Evolutionary conservation across 2,329 filamentous ascomycete species (phyloP).

Genomic region (Dryadomyces quercus-mongolicae): DNA sequence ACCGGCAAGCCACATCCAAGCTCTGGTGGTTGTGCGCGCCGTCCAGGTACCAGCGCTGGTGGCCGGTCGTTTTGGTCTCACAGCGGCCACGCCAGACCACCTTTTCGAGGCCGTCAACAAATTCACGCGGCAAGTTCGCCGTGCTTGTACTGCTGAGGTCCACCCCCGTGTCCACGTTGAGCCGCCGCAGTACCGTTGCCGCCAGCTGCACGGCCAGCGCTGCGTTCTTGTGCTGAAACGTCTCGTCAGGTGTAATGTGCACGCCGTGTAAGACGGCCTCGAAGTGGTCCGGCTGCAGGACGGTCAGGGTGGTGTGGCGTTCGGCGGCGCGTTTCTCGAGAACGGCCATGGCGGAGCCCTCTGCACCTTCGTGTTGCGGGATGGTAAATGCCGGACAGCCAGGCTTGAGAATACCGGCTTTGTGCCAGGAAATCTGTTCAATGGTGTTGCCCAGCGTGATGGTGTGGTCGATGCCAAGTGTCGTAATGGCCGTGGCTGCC

Average conservation of each 20-base stretch:
- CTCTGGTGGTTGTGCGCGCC: slow-evolving; percentile 83
- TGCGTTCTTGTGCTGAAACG: slow-evolving; percentile 15
- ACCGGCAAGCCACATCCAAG: slow-evolving; percentile 60
- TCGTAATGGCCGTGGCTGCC: slow-evolving; percentile 47
- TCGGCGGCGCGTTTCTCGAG: slow-evolving; percentile 38
- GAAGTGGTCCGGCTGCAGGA: slow-evolving; percentile 10
- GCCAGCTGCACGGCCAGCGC: slow-evolving; percentile 23
- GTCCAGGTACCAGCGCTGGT: slow-evolving; percentile 68
- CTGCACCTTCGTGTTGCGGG: slow-evolving; percentile 19
- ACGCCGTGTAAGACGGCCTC: slow-evolving; percentile 6
- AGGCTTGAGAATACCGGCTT: slow-evolving; percentile 56
- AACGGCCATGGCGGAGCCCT: slow-evolving; percentile 25
- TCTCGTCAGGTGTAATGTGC: slow-evolving; percentile 8
- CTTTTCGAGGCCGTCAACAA: slow-evolving; percentile 51
- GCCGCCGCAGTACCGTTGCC: slow-evolving; percentile 29
- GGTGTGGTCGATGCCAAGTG: slow-evolving; percentile 59
- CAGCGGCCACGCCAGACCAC: slow-evolving; percentile 67
- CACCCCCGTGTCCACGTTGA: slow-evolving; percentile 32
- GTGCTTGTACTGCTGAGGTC: not conserved
- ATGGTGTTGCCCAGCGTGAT: slow-evolving; percentile 49
- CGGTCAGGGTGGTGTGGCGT: slow-evolving; percentile 22
- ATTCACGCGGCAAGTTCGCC: slow-evolving; percentile 32
- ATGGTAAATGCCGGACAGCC: slow-evolving; percentile 48
- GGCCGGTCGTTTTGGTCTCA: slow-evolving; percentile 42
- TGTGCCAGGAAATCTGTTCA: slow-evolving; percentile 60